Evolutionary conservation across 1,139 yeast species (phyloP), one percentile per base, ranked within the genome.

Genomic region (Sugiyamaella japonica): DNA sequence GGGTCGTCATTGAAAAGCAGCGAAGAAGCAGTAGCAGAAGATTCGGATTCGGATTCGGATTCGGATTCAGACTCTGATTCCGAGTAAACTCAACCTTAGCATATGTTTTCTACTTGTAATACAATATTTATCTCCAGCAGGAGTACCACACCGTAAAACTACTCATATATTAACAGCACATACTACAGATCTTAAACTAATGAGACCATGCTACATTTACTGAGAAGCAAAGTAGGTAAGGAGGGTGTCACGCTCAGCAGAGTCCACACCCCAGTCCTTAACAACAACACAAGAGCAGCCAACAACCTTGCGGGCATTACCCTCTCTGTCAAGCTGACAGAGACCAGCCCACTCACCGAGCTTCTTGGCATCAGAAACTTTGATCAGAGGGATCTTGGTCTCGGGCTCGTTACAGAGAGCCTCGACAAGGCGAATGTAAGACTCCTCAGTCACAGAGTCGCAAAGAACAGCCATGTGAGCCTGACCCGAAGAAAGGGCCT

Each of bases 311-410:
- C 98, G 90, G 82, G 98, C 97, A 85, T 91, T 90, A 82, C 99
- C 99, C 74, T 93, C 99, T 83, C 97, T 90, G 95, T 93, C 99
- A 74, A 93, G 86, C 83, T 90, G 93, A 83, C 97, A 95, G 72
- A 93, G 85, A 86, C 99, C 99, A 74, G 98, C 99, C 99, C 99
- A 93, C 84, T 93, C 98, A 85, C 99, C 99, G 76, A 93, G 87
- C 83, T 89, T 89, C 87, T 93, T 93, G 76, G 98, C 97, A 77
- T 95, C 99, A 70, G 98, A 89, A 70, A 93, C 98, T 88, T 93
- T 93, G 86, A 95, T 88, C 79, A 93, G 85, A 73, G 99, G 98
- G 71, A 93, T 89, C 83, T 89, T 89, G 80, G 86, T 85, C 76
- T 89, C 96, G 75, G 95, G 89, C 80, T 89, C 97, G 83, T 90